These are phyloP conservation scores for Lentinula novae-zelandiae DNA, from an alignment of 1,284 basidiomycete genomes.

Conservation along the genomic window DNA sequence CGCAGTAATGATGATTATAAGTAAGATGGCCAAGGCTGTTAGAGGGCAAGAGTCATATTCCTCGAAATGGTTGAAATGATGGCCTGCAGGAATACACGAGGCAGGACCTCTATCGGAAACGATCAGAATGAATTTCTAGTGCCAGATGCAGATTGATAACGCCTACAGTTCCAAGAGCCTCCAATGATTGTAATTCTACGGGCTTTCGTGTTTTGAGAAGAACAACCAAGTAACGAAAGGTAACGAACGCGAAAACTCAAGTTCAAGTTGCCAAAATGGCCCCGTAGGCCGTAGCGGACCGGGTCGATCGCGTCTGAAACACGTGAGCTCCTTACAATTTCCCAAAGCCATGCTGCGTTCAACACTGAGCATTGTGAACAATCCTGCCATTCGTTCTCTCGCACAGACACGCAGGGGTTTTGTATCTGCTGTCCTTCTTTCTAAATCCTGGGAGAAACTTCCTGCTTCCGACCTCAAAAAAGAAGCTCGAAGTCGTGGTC, in stretches of 20 bases:
- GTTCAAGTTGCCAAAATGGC: neutral
- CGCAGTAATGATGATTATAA: constrained; percentile 19
- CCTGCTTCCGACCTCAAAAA: constrained; percentile 57
- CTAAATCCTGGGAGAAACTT: constrained; percentile 61
- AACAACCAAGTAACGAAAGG: no score
- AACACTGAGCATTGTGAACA: constrained; percentile 16
- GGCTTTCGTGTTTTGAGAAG: no score
- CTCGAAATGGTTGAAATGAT: constrained; percentile 18
- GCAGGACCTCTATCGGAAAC: constrained; percentile 27
- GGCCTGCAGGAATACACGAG: constrained; percentile 46
- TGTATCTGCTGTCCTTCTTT: constrained; percentile 67
- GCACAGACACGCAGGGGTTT: constrained; percentile 32
- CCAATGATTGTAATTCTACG: no score
- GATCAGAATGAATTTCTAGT: neutral
- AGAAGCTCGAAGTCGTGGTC: constrained; percentile 62
- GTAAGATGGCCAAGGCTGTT: constrained; percentile 12
- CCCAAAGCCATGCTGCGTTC: constrained; percentile 24
- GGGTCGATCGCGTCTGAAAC: neutral
- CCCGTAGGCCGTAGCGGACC: neutral
- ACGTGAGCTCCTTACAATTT: constrained; percentile 28
- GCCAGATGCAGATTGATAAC: constrained; percentile 1
- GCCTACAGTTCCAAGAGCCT: neutral
- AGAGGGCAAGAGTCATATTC: constrained; percentile 30
- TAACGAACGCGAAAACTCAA: neutral
- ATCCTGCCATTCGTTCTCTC: constrained; percentile 10